A percentile compares a stretch with the other conserved stretches of the same genome.
phyloP scores from a whole-genome alignment of 495 filamentous ascomycete genomes.

The Daldinia grandis region DNA sequence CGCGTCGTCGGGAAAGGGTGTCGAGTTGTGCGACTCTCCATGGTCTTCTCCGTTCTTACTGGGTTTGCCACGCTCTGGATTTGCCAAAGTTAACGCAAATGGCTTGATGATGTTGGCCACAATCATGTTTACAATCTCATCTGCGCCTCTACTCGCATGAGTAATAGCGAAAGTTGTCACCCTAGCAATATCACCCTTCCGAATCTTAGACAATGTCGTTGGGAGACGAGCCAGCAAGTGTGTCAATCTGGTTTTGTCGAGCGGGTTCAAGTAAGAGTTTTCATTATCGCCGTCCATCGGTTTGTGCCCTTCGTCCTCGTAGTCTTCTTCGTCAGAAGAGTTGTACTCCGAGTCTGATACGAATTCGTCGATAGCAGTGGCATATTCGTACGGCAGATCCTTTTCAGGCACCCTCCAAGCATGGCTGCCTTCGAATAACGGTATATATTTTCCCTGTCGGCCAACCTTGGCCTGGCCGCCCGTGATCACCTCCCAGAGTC shows the following conservation, averaged over 20 bases:
- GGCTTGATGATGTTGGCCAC: slow-evolving; percentile 80
- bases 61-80: slow-evolving; percentile 55
- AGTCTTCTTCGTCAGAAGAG: slow-evolving; percentile 87
- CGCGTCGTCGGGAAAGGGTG: slow-evolving; percentile 51
- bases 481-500: slow-evolving; percentile 84
- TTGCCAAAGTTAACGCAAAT: slow-evolving; percentile 69
- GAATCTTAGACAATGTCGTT: slow-evolving; percentile 73
- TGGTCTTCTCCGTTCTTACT: slow-evolving; percentile 51
- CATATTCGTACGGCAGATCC: slow-evolving; percentile 75
- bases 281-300: slow-evolving; percentile 67
- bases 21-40: slow-evolving; percentile 45
- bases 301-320: slow-evolving; percentile 74
- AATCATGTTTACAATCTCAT: slow-evolving; percentile 90
- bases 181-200: slow-evolving; percentile 86
- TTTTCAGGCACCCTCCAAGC: slow-evolving; percentile 75
- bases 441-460: slow-evolving; percentile 56
- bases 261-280: slow-evolving; percentile 79
- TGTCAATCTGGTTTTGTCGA: slow-evolving; percentile 83
- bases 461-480: slow-evolving; percentile 51
- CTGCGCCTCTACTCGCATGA: slow-evolving; percentile 76
- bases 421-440: slow-evolving; percentile 74
- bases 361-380: slow-evolving; percentile 76
- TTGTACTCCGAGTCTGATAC: slow-evolving; percentile 85
- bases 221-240: slow-evolving; percentile 84
- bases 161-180: slow-evolving; percentile 90